Evolutionary conservation across 2,329 filamentous ascomycete species (phyloP), one percentile per base, ranked within the genome.

Genomic region (Gaeumannomyces sp.): DNA sequence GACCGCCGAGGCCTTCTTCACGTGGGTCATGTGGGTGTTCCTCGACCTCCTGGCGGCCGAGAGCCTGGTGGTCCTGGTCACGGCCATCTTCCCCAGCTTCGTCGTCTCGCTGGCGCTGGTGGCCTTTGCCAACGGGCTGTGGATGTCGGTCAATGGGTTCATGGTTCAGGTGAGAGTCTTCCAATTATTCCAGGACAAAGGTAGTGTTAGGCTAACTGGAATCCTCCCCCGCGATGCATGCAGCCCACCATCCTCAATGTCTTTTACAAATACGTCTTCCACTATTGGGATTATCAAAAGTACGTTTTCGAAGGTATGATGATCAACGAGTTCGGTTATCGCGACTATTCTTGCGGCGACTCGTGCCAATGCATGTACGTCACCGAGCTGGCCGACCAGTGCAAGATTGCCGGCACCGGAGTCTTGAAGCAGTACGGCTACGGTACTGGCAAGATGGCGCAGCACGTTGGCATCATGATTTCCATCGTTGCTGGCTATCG

Each of bases 261-360:
- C 2, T 96, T 96, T 70, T 96, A 90, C 87, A 85, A 87, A 74
- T 95, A 96, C 71, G 90, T 90, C 7, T 95, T 95, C 71, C 89
- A 93, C 73, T 96, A 93, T 75, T 93, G 93, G 72, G 90, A 96
- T 73, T 96, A 96, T 72, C 91, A 94, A 73, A 84, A 81, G 58
- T 96, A 93, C 70, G 92, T 96, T 4, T 96, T 96, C 73, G 86
- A 94, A 72, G 92, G 91, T 19, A 95, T 96, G 92, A 95, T 96
- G 91, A 87, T 94, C 64, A 96, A 95, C 72, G 91, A 96, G 77
- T 95, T 96, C 73, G 78, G 79, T 1, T 69, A 83, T 25, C 80
- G 90, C 19, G 82, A 78, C 3, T 96, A 91, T 74, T 73, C 76
- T 4, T 94, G 91, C 72, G 77, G 70, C 0, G 59, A 65, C 1